Base-by-base conservation (phyloP, 2,329 filamentous ascomycete genomes). In the Diplodia corticola region DNA sequence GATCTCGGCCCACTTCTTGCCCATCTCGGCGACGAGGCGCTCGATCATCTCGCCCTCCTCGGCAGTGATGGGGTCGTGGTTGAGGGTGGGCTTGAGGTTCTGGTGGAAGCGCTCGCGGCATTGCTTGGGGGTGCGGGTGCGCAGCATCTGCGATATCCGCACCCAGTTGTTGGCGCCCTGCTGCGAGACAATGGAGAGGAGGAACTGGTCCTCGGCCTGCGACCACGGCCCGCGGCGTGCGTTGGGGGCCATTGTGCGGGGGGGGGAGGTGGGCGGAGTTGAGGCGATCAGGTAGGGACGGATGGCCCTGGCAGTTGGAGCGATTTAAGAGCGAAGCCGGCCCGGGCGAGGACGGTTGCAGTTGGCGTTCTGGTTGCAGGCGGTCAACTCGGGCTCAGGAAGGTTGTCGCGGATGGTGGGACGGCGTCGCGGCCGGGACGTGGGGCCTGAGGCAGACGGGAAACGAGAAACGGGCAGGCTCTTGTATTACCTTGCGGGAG, bases 21-120 rank as follows among this genome's bases (percentile, higher is more conserved):
- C 93, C 81, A 92, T 88, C 72, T 90, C 86, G 12, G 80, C 78
- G 17, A 97, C 93, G 76, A 95, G 85, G 67, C 85, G 83, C 80
- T 94, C 89, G 73, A 98, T 97, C 72, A 88, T 74, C 46, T 84
- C 77, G 63, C 90, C 88, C 67, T 91, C 88, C 28, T 93, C 93
- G 67, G 96, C 86, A 30, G 88, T 88, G 70, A 98, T 88, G 50
- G 92, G 89, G 4, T 92, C 92, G 61, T 89, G 84, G 66, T 88
- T 88, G 9, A 94, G 90, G 73, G 93, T 91, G 66, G 97, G 85
- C 68, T 89, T 97, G 53, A 98, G 84, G 77, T 97, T 97, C 75
- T 98, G 94, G 75, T 97, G 92, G 75, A 91, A 98, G 55, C 94
- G 86, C 81, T 98, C 94, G 67, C 94, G 88, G 78, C 94, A 98